Conservation (phyloP, 2,329 filamentous ascomycete genomes). For the Mariannaea sp. region DNA sequence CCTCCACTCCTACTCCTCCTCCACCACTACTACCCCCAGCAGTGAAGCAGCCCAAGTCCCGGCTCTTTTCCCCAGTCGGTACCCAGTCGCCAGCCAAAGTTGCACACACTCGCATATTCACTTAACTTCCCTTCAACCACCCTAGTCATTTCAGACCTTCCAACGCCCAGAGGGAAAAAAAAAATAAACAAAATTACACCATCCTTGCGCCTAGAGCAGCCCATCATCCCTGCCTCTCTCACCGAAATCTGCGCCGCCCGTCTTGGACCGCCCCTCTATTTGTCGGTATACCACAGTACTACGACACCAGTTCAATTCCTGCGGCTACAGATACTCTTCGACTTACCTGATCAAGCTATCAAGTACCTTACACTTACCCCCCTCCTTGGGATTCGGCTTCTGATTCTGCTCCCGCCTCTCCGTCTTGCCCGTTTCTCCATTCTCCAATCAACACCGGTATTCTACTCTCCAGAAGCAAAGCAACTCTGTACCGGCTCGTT, state of each 20-base stretch:
- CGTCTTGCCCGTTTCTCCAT: slow-evolving; percentile 28
- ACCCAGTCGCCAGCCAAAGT: slow-evolving; percentile 11
- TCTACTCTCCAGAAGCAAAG: slow-evolving; percentile 33
- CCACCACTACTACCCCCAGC: slow-evolving; percentile 3
- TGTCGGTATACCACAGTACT: slow-evolving; percentile 26
- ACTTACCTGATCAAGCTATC: slow-evolving; percentile 2
- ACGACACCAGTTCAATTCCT: no score
- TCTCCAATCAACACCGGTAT: slow-evolving; percentile 35
- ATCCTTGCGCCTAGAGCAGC: slow-evolving; percentile 25
- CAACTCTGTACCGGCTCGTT: slow-evolving; percentile 16
- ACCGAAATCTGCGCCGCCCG: slow-evolving; percentile 32
- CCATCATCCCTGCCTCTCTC: slow-evolving; percentile 37
- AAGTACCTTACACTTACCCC: slow-evolving; percentile 15
- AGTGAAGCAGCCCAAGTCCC: slow-evolving; percentile 6
- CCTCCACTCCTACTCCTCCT: slow-evolving; percentile 6
- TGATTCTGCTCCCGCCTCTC: slow-evolving; percentile 14
- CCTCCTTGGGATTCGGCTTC: neutral
- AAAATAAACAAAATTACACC: no score
- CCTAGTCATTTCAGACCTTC: slow-evolving; percentile 12
- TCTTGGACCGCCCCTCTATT: slow-evolving; percentile 8
- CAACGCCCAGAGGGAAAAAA: slow-evolving; percentile 11
- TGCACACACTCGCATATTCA: slow-evolving; percentile 11
- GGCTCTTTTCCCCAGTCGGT: slow-evolving; percentile 8
- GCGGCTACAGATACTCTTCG: slow-evolving; percentile 9
- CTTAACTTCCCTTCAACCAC: slow-evolving; percentile 14